These are phyloP conservation scores for Dipodascus albidus DNA, from an alignment of 805 yeast genomes.

Conservation along the genomic window DNA sequence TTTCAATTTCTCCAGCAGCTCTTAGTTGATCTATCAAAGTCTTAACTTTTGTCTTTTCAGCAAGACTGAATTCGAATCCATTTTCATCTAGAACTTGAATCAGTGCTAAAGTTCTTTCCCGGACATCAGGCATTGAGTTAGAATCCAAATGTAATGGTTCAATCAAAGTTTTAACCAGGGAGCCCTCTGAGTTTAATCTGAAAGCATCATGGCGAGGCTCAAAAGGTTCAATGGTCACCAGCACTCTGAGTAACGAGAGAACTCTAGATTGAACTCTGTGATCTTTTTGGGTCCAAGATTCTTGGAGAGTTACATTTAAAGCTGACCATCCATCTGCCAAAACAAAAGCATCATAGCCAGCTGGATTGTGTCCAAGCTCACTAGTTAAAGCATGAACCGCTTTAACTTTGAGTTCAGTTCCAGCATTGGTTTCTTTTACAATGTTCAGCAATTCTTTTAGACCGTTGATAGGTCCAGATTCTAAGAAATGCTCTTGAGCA, in stretches of 20 bases:
- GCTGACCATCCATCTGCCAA: constrained; percentile 51
- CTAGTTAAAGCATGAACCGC: constrained; percentile 71
- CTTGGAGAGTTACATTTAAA: constrained; percentile 24
- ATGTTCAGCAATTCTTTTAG: constrained; percentile 22
- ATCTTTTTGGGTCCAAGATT: constrained; percentile 2
- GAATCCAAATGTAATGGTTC: constrained; percentile 13
- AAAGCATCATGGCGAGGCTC: constrained; percentile 9
- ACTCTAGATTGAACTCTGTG: constrained; percentile 10
- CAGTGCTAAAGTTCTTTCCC: constrained; percentile 23
- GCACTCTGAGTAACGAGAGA: constrained; percentile 12
- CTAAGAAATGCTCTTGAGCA: constrained; percentile 51
- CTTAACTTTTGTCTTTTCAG: constrained; percentile 4
- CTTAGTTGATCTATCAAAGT: constrained; percentile 3
- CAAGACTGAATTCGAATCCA: constrained; percentile 11
- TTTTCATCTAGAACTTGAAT: constrained; percentile 8
- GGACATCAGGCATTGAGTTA: constrained; percentile 13
- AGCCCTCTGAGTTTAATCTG: constrained; percentile 3
- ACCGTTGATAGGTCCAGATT: constrained; percentile 7
- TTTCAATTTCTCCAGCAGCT: constrained; percentile 6
- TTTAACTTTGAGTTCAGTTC: constrained; percentile 37
- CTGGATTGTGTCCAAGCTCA: constrained; percentile 54
- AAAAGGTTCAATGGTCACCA: constrained; percentile 15
- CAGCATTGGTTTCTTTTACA: constrained; percentile 19
- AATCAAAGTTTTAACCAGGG: constrained; percentile 8
- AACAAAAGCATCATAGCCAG: constrained; percentile 45